phyloP scores from a whole-genome alignment of 345 rosid species.

The Combretum micranthum region DNA sequence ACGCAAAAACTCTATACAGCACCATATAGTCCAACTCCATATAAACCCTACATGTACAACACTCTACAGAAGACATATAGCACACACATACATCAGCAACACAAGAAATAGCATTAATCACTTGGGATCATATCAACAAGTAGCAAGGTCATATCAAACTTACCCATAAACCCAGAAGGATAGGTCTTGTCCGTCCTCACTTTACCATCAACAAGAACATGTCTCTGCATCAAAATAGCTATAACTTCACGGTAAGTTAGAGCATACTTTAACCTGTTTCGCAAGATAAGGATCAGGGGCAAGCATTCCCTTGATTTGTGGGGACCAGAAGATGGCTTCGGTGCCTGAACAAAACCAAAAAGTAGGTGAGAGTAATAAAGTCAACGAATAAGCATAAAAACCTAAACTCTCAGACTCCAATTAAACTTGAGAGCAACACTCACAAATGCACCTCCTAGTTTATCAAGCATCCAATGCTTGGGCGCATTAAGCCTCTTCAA shows the following conservation, averaged over 20 bases:
- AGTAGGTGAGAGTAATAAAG: neutral
- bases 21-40: too few relatives aligned
- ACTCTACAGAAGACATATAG: too few relatives aligned
- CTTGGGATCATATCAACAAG: too few relatives aligned
- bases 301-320: constrained; percentile 4
- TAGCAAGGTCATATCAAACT: neutral
- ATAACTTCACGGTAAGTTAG: constrained; percentile 2
- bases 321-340: constrained; percentile 3
- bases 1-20: too few relatives aligned
- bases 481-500: constrained; percentile 3
- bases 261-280: constrained; percentile 3
- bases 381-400: neutral
- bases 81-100: too few relatives aligned
- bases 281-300: constrained; percentile 1
- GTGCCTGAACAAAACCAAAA: neutral
- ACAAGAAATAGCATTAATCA: too few relatives aligned
- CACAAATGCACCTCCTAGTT: constrained; percentile 4
- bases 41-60: too few relatives aligned
- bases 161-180: constrained; percentile 3
- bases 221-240: constrained; percentile 3
- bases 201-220: constrained; percentile 1
- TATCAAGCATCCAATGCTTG: constrained; percentile 3
- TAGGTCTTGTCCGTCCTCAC: constrained; percentile 5
- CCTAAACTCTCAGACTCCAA: neutral
- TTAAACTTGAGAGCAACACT: neutral